Conservation (phyloP, 768 basidiomycete species). For the Mycena sanguinolenta region DNA sequence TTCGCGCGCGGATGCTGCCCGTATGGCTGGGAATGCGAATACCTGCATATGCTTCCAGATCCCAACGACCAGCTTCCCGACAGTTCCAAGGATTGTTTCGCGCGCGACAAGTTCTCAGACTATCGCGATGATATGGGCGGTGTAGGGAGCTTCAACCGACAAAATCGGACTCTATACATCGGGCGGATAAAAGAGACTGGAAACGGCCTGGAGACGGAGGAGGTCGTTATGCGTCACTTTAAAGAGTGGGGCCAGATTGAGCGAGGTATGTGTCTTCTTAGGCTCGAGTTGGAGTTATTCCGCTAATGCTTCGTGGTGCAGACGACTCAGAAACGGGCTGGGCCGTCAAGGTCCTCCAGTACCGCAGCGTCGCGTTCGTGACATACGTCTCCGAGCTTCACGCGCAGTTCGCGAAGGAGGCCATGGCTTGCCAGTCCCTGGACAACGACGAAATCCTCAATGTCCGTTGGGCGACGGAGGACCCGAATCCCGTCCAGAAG, state of each 20-base stretch:
- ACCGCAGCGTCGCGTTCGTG: slow-evolving; percentile 96
- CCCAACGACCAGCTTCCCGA: slow-evolving; percentile 80
- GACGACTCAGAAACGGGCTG: slow-evolving; percentile 46
- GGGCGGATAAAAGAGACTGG: slow-evolving; percentile 95
- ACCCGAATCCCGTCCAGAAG: slow-evolving; percentile 94
- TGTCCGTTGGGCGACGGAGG: slow-evolving; percentile 99
- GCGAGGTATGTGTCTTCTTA: slow-evolving; percentile 71
- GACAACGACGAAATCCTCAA: slow-evolving; percentile 98
- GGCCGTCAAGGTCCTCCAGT: slow-evolving; percentile 90
- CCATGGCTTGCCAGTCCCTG: slow-evolving; percentile 98
- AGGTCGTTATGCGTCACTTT: slow-evolving; percentile 91
- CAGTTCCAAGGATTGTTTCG: slow-evolving; percentile 96
- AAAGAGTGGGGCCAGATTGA: slow-evolving; percentile 97
- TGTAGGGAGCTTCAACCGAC: slow-evolving; percentile 94
- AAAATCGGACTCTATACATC: slow-evolving; percentile 95
- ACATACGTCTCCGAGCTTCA: slow-evolving; percentile 89
- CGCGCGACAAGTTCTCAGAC: slow-evolving; percentile 95
- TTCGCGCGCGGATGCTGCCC: slow-evolving; percentile 98
- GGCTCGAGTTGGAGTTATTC: neutral
- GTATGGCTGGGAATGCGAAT: slow-evolving; percentile 98
- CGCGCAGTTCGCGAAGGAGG: slow-evolving; percentile 97
- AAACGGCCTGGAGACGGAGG: slow-evolving; percentile 90
- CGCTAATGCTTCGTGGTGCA: slow-evolving; percentile 6
- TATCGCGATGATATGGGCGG: slow-evolving; percentile 99
- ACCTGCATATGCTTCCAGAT: slow-evolving; percentile 90